A percentile compares a stretch with the other conserved stretches of the same genome.
Conservation (phyloP, 805 yeast species). For the Candida sphagnicola region DNA sequence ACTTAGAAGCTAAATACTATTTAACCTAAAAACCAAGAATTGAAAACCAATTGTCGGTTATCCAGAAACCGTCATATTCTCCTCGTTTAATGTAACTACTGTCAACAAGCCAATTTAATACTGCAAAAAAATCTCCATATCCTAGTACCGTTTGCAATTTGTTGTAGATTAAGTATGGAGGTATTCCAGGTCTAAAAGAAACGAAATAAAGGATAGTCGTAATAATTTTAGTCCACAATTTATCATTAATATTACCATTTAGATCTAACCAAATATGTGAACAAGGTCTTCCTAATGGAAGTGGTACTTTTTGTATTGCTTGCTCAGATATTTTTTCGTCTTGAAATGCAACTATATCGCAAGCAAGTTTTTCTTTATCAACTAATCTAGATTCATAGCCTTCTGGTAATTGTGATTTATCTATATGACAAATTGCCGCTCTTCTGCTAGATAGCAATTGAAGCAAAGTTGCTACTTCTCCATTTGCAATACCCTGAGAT, state of each 20-base stretch:
- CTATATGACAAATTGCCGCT: conserved; percentile 49
- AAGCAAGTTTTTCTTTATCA: conserved; percentile 63
- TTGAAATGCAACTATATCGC: conserved; percentile 47
- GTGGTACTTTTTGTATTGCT: conserved; percentile 25
- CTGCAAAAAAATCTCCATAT: conserved; percentile 21
- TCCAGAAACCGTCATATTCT: conserved; percentile 39
- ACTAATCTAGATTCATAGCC: conserved; percentile 76
- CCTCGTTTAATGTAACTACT: conserved; percentile 35
- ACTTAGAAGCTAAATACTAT: background rate
- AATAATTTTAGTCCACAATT: conserved; percentile 58
- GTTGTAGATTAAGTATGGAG: conserved; percentile 15
- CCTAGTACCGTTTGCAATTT: conserved; percentile 28
- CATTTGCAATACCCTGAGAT: conserved; percentile 55
- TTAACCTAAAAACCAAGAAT: conserved; percentile 24
- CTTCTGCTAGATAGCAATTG: conserved; percentile 45
- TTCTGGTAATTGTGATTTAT: conserved; percentile 47
- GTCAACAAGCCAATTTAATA: conserved; percentile 37
- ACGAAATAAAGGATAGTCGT: conserved; percentile 38
- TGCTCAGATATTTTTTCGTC: conserved; percentile 13
- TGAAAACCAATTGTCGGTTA: conserved; percentile 43
- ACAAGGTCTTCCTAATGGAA: conserved; percentile 61
- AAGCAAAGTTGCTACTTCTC: conserved; percentile 59
- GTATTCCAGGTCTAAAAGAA: conserved; percentile 36
- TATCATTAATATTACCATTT: conserved; percentile 53
- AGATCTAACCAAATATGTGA: conserved; percentile 71